Base-by-base conservation (phyloP, 192 early-diverging fungal species). In the Linnemannia zychae region DNA sequence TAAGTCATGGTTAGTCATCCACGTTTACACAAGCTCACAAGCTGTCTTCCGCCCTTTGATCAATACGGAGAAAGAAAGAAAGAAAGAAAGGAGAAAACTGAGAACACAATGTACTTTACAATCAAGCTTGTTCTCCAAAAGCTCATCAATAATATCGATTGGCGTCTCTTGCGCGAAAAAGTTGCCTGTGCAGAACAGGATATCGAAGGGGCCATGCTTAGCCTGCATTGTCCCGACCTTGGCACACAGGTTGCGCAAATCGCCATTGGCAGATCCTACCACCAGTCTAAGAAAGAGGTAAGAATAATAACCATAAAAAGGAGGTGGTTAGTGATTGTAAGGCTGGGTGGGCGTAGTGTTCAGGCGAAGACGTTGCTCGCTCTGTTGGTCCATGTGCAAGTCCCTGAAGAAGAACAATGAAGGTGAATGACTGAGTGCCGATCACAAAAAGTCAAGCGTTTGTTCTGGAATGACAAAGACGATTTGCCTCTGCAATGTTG, bases 201-300 rank as follows among this genome's bases (percentile, higher is more conserved):
- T 77, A 40, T 96, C 95, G 79, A 98, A 98, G 11, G 97, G 97
- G 0, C 97, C 97, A 76, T 96, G 91, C 82, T 97, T 97, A 11
- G 84, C 72, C 78, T 97, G 91, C 74, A 97, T 92, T 12, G 92
- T 90, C n/a, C 88, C 90, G 76, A 95, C 89, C 80, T 97, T 97
- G 22, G 88, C 71, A 60, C 97, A 95, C 34, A 94, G 91, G 31
- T 91, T 90, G 28, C 81, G 71, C 37, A 97, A 90, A 53, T 91
- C 87, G 50, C 96, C 95, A 75, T 95, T 94, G 7, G 94, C 91
- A 18, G 95, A 92, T 15, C 96, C 96, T 13, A 92, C 91, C 4
- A 94, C 95, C 16, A 97, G 88, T 38, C 93, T 94, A 87, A 31
- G 2, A 44, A 31, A 34, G 20, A 20, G 9, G 7, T n/a, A 13